Base-by-base conservation (phyloP, 768 basidiomycete genomes). In the Trametes cubensis region DNA sequence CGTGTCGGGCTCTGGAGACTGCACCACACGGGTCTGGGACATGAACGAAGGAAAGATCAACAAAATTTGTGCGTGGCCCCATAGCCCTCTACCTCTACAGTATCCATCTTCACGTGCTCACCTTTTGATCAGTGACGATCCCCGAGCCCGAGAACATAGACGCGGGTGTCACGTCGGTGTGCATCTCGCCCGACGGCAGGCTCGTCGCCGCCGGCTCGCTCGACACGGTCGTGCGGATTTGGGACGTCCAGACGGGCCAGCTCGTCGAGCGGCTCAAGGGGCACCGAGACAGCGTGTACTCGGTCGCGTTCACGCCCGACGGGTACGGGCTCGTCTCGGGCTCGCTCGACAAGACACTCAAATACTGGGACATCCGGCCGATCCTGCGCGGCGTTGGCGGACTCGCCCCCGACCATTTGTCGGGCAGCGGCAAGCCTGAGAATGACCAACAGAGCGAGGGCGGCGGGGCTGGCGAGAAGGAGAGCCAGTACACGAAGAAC, bases 231-330 rank as follows among this genome's bases (percentile, higher is more conserved):
- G 86, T 89, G 47, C 84, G 89, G 62, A 83, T 90, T 49, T 90
- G 88, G 88, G 88, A 90, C 70, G 85, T 83, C 39, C 63, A 72
- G 42, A 82, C 79, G 0, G 85, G 85, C n/a, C 72, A 76, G 57
- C 79, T 86, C 49, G 72, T 86, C 54, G 85, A 85, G 70, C 76
- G 83, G 34, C 79, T 87, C 62, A 76, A 78, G 67, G 85, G 85
- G 1, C 85, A 87, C 74, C 81, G 79, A 53, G 85, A 87, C 67
- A 81, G 80, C 57, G 85, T 87, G 23, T 87, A 87, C 77, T 80
- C 79, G 40, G 85, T 87, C 51, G 94, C 92, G 28, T 99, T 98
- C 75, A 94, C 92, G 1, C 94, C 94, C 0, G 95, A 97, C 70
- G 94, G 94, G 11, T 85, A 86, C 69, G 86, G 84, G 54, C 80